Base-by-base conservation (phyloP, 495 filamentous ascomycete genomes). In the Hypomontagnella monticulosa region DNA sequence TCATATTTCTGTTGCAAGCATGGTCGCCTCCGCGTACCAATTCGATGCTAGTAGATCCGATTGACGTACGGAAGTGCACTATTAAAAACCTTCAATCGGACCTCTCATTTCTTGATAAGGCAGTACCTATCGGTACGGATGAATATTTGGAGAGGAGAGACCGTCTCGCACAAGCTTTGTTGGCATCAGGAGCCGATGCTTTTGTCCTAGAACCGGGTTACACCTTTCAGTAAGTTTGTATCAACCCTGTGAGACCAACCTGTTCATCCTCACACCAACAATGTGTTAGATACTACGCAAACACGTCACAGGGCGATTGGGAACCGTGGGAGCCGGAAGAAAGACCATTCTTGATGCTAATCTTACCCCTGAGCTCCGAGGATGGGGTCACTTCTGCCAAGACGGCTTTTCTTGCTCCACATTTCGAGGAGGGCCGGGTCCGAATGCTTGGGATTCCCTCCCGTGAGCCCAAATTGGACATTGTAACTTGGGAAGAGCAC, bases 241-340 rank as follows among this genome's bases (percentile, higher is more conserved):
- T 33, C 9, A 32, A 38, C 36, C 33, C 11, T 27, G 14, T 4
- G 20, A 20, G 30, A 11, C 8, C 11, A 16, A 33, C 11, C 4
- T 6, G 7, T 20, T 20, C 19, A 27, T 34, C 40, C 41, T 41
- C 23, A 51, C 30, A 3, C 36, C 4, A 38, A 20, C 1, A 38
- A 20, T 20, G 18, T 18, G 15, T 4, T 18, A 73, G 71, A 27
- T 86, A 86, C 53, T 87, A 84, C 63, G 82, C 71, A 12, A 87
- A 86, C 49, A 73, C 82, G 41, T 80, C 79, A 23, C 84, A 87
- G 68, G 65, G 56, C 6, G 81, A 85, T 52, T 87, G 84, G 84
- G 84, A 87, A 60, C 76, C 78, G 1, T 85, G 82, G 84, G 83
- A 85, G 78, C 84, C 84, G 0, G 84, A 87, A 68, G 84, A 86